Base-by-base conservation (phyloP, 768 basidiomycete genomes). In the Termitomyces eurrhizus region DNA sequence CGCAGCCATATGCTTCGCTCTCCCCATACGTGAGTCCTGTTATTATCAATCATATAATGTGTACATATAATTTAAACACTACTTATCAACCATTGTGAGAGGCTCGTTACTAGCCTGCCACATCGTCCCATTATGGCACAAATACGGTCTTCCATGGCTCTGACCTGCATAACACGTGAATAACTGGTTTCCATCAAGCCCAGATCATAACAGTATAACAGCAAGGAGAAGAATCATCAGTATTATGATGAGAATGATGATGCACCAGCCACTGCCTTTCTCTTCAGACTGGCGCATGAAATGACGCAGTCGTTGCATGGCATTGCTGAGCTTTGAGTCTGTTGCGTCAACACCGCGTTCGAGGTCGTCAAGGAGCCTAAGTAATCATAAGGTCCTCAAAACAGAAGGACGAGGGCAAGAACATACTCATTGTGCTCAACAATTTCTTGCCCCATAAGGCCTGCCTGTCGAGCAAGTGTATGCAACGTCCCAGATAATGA, bases 391-490 rank as follows among this genome's bases (percentile, higher is more conserved):
- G 9, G 7, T 7, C 55, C 24, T 37, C 14, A 41, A 53, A 29
- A 56, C 39, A 42, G 13, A 26, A 37, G 18, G 14, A 21, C 9
- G 24, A 51, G n/a, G 33, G 21, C 26, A 33, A 33, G 5, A 33
- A 73, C 72, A 63, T 63, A 96, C 96, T 93, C 92, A 65, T 89
- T 92, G 67, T 99, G 97, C 69, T 95, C 93, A 9, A 72, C 78
- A 53, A 98, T 92, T 70, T 99, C 97, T 59, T 85, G 86, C 0
- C 96, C 96, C 86, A 99, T 99, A 36, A 98, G 77, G 12, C 89
- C 90, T 0, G 97, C 97, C 74, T 98, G 97, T 64, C 92, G 88
- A 0, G 89, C 88, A 7, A 99, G 77, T 0, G 90, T 95, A 59
- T 71, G 85, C 56, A 99, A 73, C 2, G 95, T 95, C 0, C 94